A percentile compares a stretch with the other conserved stretches of the same genome.
These are phyloP conservation scores for Fomitopsis pinicola DNA, from an alignment of 1,284 basidiomycete genomes.

Conservation along the genomic window DNA sequence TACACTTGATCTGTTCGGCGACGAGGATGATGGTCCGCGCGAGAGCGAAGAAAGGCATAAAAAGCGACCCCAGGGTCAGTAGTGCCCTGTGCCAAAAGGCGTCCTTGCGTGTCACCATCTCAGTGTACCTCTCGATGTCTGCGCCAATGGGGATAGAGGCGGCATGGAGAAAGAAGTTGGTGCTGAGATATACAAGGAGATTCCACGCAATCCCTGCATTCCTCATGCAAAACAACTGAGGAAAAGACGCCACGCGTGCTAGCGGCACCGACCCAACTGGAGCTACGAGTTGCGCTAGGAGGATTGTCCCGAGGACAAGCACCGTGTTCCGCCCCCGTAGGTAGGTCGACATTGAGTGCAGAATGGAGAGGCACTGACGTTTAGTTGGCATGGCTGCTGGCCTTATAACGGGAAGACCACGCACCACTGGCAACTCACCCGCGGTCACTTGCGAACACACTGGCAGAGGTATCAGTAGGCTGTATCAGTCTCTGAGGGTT, in stretches of 20 bases:
- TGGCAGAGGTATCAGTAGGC: no score
- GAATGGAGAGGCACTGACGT: no score
- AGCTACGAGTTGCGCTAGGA: no score
- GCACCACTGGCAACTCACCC: no score
- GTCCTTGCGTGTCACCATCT: background rate
- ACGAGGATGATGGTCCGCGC: conserved; percentile 2
- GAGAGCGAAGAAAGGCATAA: conserved; percentile 3
- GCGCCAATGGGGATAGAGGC: background rate
- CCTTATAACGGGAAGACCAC: no score
- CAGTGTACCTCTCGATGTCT: conserved; percentile 1
- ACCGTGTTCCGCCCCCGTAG: no score
- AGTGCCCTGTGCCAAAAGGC: background rate
- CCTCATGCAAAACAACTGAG: background rate
- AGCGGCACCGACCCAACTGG: no score
- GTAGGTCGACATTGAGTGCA: no score
- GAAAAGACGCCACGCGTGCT: background rate
- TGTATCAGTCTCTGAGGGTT: no score
- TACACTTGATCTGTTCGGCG: conserved; percentile 4
- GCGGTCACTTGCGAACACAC: no score
- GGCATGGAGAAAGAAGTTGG: conserved; percentile 3
- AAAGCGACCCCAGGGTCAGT: background rate
- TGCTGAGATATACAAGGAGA: background rate
- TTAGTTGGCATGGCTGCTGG: no score
- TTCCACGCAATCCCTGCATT: background rate
- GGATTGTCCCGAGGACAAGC: no score